phyloP scores from a whole-genome alignment of 1,139 yeast species.

The Protomyces pachydermus region DNA sequence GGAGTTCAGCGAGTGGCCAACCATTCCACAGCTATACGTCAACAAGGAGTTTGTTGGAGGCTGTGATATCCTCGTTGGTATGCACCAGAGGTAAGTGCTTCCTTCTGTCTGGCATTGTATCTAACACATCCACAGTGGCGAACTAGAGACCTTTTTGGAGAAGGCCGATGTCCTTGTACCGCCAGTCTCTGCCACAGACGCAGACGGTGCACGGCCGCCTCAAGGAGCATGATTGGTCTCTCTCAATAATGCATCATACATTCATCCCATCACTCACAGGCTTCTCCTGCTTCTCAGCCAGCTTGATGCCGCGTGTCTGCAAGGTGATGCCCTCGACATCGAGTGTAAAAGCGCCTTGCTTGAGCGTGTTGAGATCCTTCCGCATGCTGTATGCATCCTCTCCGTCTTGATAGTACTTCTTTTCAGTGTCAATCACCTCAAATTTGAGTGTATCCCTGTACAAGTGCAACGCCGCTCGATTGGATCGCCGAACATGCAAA shows the following conservation, averaged over 20 bases:
- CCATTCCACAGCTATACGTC: conserved; percentile 61
- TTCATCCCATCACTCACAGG: not conserved
- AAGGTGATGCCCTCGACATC: conserved; percentile 14
- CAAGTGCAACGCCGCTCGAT: conserved; percentile 88
- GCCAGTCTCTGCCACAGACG: conserved; percentile 1
- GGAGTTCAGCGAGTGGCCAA: conserved; percentile 94
- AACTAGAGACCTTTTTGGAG: conserved; percentile 76
- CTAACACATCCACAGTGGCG: conserved; percentile 51
- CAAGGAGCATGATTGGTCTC: not conserved
- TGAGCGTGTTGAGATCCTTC: conserved; percentile 12
- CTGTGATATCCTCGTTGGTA: conserved; percentile 85
- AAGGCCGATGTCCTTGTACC: conserved; percentile 58
- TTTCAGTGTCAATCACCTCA: conserved; percentile 75
- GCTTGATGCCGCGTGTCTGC: conserved; percentile 21
- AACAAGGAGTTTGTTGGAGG: conserved; percentile 90
- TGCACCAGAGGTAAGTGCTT: conserved; percentile 55
- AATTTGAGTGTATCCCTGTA: conserved; percentile 82
- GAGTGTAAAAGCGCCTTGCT: conserved; percentile 13
- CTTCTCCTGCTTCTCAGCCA: not conserved
- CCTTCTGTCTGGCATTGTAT: conserved; percentile 16
- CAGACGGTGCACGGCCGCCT: conserved; percentile 53
- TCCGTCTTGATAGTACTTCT: conserved; percentile 88
- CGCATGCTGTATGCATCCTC: conserved; percentile 85
- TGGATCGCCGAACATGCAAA: conserved; percentile 87
- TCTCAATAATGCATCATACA: not conserved